These are phyloP conservation scores for Rhypophila decipiens DNA, from an alignment of 495 filamentous ascomycete species.

Conservation along the genomic window DNA sequence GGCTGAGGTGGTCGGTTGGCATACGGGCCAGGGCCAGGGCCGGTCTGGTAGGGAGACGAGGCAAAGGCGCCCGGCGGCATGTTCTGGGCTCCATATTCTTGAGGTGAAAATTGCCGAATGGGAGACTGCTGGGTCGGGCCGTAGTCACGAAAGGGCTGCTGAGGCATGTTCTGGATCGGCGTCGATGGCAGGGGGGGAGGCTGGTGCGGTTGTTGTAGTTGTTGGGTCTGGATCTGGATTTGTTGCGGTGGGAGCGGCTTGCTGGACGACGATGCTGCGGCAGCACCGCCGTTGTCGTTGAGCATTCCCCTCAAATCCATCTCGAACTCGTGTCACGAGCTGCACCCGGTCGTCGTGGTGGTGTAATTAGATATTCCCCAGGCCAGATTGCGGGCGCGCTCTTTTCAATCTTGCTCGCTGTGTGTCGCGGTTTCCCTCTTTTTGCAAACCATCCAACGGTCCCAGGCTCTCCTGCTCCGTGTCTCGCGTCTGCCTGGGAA, in stretches of 20 bases:
- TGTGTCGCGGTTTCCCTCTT: conserved; percentile 8
- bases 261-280: conserved; percentile 17
- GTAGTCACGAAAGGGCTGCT: conserved; percentile 43
- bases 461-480: conserved; percentile 2
- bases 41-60: conserved; percentile 36
- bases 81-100: conserved; percentile 32
- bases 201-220: conserved; percentile 19
- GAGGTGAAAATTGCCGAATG: conserved; percentile 28
- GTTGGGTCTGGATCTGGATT: conserved; percentile 17
- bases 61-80: conserved; percentile 25
- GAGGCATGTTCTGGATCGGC: conserved; percentile 35
- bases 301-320: conserved; percentile 56
- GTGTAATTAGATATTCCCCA: not conserved
- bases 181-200: conserved; percentile 39
- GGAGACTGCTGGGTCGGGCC: conserved; percentile 40
- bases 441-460: conserved; percentile 11
- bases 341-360: not conserved
- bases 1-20: conserved; percentile 37
- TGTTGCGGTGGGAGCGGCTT: conserved; percentile 18
- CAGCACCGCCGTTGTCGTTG: conserved; percentile 34
- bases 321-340: conserved; percentile 7
- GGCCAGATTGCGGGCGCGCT: conserved; percentile 5
- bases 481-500: not conserved
- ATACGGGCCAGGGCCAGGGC: conserved; percentile 27
- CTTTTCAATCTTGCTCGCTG: conserved; percentile 4